These are phyloP conservation scores for Nymphaea thermarum DNA, from an alignment of 164 flowering plant genomes.

Conservation along the genomic window DNA sequence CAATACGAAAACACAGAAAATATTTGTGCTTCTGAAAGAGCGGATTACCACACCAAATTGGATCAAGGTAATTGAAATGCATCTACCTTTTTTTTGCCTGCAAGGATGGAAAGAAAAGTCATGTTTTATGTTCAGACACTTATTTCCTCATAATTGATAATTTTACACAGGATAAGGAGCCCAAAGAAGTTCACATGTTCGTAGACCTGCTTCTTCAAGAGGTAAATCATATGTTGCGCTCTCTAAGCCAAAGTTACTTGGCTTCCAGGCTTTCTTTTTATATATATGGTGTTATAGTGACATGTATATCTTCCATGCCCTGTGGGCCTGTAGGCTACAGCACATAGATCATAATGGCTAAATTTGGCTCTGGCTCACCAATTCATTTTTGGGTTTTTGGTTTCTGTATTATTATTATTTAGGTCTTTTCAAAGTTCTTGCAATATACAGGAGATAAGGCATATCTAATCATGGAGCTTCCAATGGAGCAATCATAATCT, in stretches of 20 bases:
- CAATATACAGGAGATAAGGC: no score
- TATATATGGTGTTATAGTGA: no score
- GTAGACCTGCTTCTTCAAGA: constrained; percentile 92
- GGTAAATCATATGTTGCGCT: constrained; percentile 24
- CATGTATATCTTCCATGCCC: no score
- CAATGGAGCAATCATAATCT: no score
- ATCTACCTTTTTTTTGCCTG: background rate
- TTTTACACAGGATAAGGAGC: constrained; percentile 87
- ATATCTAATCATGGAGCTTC: no score
- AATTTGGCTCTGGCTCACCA: no score
- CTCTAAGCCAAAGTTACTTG: background rate
- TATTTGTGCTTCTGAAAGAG: constrained; percentile 72
- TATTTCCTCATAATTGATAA: constrained; percentile 4
- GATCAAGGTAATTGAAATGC: constrained; percentile 60
- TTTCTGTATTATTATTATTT: no score
- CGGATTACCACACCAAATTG: constrained; percentile 94
- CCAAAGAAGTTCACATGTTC: constrained; percentile 99
- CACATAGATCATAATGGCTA: no score
- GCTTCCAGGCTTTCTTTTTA: background rate
- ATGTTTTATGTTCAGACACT: constrained; percentile 1
- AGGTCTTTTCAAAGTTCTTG: no score
- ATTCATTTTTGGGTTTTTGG: no score
- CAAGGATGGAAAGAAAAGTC: no score
- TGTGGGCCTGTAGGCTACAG: no score
- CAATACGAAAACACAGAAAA: constrained; percentile 64